Base-by-base conservation (phyloP, 495 filamentous ascomycete species). In the Aspergillus homomorphus region DNA sequence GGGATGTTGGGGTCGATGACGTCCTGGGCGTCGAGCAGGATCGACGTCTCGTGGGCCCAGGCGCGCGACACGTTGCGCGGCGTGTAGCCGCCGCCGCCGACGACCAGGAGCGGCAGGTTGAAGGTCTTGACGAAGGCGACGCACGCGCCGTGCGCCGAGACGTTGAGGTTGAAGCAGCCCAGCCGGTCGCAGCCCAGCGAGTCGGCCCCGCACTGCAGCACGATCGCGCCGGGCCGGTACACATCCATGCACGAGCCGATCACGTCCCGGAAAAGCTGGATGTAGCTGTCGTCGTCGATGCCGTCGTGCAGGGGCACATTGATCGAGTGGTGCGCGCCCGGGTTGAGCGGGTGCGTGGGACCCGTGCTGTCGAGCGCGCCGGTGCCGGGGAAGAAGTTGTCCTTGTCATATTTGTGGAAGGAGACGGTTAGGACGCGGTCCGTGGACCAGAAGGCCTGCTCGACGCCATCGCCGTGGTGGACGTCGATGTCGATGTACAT, bases 401-500 rank as follows among this genome's bases (percentile, higher is more conserved):
- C 86, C 67, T 87, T 89, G 81, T 78, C 90, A 70, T 95, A 98
- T 77, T 97, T 97, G 77, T 98, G 94, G 72, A 96, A 96, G 46
- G 91, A 96, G 20, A 96, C 84, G 0, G 93, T 98, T 79, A 97
- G 88, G 61, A 98, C 93, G 49, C 93, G 90, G 67, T 97, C 92
- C 26, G 92, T 95, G 16, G 91, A 94, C 77, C 91, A 95, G 73
- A 98, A 98, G 3, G 93, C 93, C 72, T 96, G 90, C 70, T 98
- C 92, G 43, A 98, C 93, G 57, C 93, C 93, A 69, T 98, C 93
- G 62, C 93, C 93, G 63, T 98, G 93, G 75, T 98, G 93, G 12
- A 98, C 93, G 70, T 98, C 93, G 64, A 98, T 96, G 69, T 98
- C 93, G 61, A 98, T 89, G 75, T 98, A 98, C 59, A 98, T 88